A percentile compares a stretch with the other conserved stretches of the same genome.
Conservation (phyloP, 169 alveolate genomes). For the Plasmodium sp. region DNA sequence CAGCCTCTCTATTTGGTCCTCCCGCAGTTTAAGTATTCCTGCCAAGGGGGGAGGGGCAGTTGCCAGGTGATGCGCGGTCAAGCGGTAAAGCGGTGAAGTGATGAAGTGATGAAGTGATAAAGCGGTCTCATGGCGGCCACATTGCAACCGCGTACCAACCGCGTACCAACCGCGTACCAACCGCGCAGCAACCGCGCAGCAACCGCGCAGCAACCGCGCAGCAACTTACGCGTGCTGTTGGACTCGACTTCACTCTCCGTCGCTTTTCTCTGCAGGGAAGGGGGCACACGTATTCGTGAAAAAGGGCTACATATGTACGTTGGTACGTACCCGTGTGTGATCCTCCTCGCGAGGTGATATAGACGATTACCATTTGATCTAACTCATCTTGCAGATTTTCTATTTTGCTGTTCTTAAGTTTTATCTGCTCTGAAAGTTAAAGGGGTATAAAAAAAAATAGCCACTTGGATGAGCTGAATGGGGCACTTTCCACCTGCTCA, state of each 20-base stretch:
- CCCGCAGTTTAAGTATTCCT: constrained; percentile 46
- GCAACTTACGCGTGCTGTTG: constrained; percentile 20
- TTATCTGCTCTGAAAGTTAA: constrained; percentile 25
- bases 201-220: neutral
- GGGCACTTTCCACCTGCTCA: neutral
- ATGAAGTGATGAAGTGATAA: no score
- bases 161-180: neutral
- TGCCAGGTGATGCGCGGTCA: neutral
- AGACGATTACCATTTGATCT: constrained; percentile 8
- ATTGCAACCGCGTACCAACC: neutral
- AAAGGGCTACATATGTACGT: neutral
- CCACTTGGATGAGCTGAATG: neutral
- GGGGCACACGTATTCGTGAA: neutral
- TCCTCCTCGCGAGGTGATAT: neutral
- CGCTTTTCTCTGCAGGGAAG: neutral
- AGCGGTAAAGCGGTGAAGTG: neutral
- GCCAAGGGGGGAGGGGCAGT: neutral
- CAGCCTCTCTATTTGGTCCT: constrained; percentile 60
- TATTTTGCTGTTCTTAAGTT: constrained; percentile 18
- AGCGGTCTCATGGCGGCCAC: neutral
- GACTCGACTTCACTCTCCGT: neutral
- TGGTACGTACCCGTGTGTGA: neutral
- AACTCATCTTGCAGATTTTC: constrained; percentile 44
- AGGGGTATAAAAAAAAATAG: neutral
- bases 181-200: no score